These are phyloP conservation scores for Hirschfeldia incana DNA, from an alignment of 345 rosid species.

Conservation along the genomic window DNA sequence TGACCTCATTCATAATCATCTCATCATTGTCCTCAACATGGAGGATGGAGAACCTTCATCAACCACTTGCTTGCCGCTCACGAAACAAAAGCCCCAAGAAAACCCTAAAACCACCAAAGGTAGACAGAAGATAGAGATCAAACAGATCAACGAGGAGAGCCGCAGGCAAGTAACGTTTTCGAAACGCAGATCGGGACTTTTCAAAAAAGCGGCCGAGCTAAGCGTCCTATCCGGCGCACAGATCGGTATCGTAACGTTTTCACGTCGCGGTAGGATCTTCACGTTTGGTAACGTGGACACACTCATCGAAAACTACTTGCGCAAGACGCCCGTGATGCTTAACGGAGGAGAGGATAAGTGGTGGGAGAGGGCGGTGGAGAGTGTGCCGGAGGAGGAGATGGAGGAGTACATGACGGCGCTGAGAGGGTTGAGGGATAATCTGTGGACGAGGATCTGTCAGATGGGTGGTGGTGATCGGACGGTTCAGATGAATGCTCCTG, in stretches of 20 bases:
- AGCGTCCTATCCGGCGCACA: conserved; percentile 40
- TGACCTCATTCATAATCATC: not conserved
- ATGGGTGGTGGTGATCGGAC: conserved; percentile 10
- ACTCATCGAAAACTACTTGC: conserved; percentile 24
- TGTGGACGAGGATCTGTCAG: conserved; percentile 16
- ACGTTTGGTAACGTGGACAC: conserved; percentile 37
- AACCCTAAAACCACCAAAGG: conserved; percentile 35
- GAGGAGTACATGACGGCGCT: conserved; percentile 30
- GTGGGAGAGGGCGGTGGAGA: conserved; percentile 42
- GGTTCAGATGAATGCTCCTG: conserved; percentile 13
- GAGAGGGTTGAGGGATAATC: conserved; percentile 18
- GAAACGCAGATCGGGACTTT: conserved; percentile 33
- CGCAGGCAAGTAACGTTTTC: conserved; percentile 41
- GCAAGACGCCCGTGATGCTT: conserved; percentile 21
- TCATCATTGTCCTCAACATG: conserved; percentile 14
- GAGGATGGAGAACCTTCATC: conserved; percentile 25
- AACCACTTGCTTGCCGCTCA: not conserved
- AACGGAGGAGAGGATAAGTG: conserved; percentile 15
- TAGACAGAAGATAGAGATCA: conserved; percentile 41
- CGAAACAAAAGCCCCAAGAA: not conserved
- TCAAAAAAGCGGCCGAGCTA: conserved; percentile 39
- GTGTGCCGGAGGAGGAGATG: conserved; percentile 33
- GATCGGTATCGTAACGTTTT: conserved; percentile 37
- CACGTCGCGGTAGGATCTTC: conserved; percentile 29
- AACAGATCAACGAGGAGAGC: conserved; percentile 14